A percentile compares a stretch with the other conserved stretches of the same genome.
phyloP scores from a whole-genome alignment of 2,329 filamentous ascomycete genomes.

The Fusarium virguliforme region DNA sequence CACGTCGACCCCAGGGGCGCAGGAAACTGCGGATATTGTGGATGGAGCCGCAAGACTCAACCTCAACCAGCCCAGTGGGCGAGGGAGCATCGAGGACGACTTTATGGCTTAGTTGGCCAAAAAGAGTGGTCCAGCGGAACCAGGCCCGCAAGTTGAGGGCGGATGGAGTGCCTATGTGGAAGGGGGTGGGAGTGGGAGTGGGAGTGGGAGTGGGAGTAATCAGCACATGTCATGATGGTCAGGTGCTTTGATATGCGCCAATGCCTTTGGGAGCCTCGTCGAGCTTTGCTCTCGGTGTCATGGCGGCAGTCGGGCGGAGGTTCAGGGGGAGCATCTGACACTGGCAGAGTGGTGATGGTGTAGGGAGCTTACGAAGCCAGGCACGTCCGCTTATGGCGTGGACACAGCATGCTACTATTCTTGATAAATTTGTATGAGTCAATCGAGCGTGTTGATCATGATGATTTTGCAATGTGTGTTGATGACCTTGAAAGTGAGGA shows the following conservation, averaged over 20 bases:
- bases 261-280: neutral
- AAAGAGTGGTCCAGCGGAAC: neutral
- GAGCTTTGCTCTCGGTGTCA: neutral
- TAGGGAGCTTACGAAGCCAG: neutral
- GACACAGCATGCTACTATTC: neutral
- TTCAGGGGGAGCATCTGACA: neutral
- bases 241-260: neutral
- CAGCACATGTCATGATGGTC: neutral
- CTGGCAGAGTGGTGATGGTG: neutral
- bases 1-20: slow-evolving; percentile 46
- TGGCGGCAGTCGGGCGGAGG: neutral
- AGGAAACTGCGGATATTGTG: slow-evolving; percentile 59
- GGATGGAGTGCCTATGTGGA: neutral
- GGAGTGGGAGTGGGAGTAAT: neutral
- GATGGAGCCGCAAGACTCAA: slow-evolving; percentile 62
- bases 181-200: too few species aligned
- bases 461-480: neutral
- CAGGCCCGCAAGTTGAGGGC: neutral
- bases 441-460: neutral
- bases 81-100: slow-evolving; percentile 60
- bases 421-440: neutral
- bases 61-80: slow-evolving; percentile 53
- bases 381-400: neutral
- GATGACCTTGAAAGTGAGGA: neutral
- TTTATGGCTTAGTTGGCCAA: slow-evolving; percentile 60